These are phyloP conservation scores for Dryas drummondii DNA, from an alignment of 306 rosid genomes.

Conservation along the genomic window DNA sequence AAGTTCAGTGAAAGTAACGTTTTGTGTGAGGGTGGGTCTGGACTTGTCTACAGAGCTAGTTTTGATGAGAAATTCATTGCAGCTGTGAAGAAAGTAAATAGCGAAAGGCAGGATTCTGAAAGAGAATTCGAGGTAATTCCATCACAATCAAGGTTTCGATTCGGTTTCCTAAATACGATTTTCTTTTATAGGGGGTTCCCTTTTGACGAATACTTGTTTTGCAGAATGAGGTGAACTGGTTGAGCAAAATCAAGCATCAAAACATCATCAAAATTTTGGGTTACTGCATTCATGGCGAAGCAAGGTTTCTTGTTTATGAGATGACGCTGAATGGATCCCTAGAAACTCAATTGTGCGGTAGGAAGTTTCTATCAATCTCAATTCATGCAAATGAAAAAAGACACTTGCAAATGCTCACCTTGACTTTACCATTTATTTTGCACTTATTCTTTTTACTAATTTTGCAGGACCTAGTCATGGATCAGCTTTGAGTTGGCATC, in stretches of 20 bases:
- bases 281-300: slow-evolving; percentile 62
- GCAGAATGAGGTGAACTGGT: slow-evolving; percentile 88
- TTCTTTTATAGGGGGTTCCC: slow-evolving; percentile 24
- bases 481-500: slow-evolving; percentile 70
- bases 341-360: slow-evolving; percentile 77
- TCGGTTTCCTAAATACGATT: slow-evolving; percentile 10
- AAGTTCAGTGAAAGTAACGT: slow-evolving; percentile 58
- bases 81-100: slow-evolving; percentile 69
- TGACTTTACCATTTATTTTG: slow-evolving; percentile 6
- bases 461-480: slow-evolving; percentile 63
- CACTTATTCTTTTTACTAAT: slow-evolving; percentile 11
- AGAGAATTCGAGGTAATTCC: slow-evolving; percentile 68
- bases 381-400: slow-evolving; percentile 1
- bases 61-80: slow-evolving; percentile 67
- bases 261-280: slow-evolving; percentile 79
- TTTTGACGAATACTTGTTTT: slow-evolving; percentile 15
- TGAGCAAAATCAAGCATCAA: slow-evolving; percentile 79
- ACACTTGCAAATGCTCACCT: not conserved
- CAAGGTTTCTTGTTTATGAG: slow-evolving; percentile 80
- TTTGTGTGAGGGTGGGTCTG: slow-evolving; percentile 59
- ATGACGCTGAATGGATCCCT: slow-evolving; percentile 73
- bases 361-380: slow-evolving; percentile 17
- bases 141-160: slow-evolving; percentile 18
- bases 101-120: slow-evolving; percentile 43
- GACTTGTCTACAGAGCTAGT: slow-evolving; percentile 57